Conservation (phyloP, 2,329 filamentous ascomycete genomes). For the Phialophora verrucosa region DNA sequence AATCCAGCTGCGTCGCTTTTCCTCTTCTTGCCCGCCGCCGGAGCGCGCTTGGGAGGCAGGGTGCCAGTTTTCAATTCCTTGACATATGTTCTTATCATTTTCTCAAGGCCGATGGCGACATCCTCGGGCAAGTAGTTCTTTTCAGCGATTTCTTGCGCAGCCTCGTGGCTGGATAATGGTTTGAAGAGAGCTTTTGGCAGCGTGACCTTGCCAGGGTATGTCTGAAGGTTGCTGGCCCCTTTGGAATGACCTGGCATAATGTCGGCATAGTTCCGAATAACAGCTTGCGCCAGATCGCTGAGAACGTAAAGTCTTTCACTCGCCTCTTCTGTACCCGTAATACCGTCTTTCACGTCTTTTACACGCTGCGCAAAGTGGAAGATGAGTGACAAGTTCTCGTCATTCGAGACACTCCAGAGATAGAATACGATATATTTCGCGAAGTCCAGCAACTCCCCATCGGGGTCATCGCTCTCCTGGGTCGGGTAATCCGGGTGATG, state of each 20-base stretch:
- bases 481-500: slow-evolving; percentile 86
- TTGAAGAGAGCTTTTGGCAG: slow-evolving; percentile 80
- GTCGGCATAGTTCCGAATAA: slow-evolving; percentile 86
- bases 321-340: slow-evolving; percentile 60
- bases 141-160: slow-evolving; percentile 82
- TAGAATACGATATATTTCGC: slow-evolving; percentile 91
- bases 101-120: slow-evolving; percentile 76
- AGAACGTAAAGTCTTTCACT: slow-evolving; percentile 74
- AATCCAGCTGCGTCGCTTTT: slow-evolving; percentile 48
- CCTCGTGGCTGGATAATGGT: slow-evolving; percentile 74
- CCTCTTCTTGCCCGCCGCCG: slow-evolving; percentile 46
- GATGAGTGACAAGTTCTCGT: slow-evolving; percentile 85
- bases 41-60: slow-evolving; percentile 36
- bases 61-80: slow-evolving; percentile 58
- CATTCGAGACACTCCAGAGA: slow-evolving; percentile 77
- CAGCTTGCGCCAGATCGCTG: slow-evolving; percentile 81
- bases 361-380: slow-evolving; percentile 91
- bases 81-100: slow-evolving; percentile 71
- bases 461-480: slow-evolving; percentile 56
- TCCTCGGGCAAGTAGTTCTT: slow-evolving; percentile 83
- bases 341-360: slow-evolving; percentile 84
- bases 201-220: slow-evolving; percentile 79
- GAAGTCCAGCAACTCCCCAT: slow-evolving; percentile 77
- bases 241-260: slow-evolving; percentile 73
- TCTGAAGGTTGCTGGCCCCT: slow-evolving; percentile 68